Evolutionary conservation across 2,329 filamentous ascomycete genomes (phyloP), one percentile per base, ranked within the genome.

Genomic region (Juglanconis sp.): DNA sequence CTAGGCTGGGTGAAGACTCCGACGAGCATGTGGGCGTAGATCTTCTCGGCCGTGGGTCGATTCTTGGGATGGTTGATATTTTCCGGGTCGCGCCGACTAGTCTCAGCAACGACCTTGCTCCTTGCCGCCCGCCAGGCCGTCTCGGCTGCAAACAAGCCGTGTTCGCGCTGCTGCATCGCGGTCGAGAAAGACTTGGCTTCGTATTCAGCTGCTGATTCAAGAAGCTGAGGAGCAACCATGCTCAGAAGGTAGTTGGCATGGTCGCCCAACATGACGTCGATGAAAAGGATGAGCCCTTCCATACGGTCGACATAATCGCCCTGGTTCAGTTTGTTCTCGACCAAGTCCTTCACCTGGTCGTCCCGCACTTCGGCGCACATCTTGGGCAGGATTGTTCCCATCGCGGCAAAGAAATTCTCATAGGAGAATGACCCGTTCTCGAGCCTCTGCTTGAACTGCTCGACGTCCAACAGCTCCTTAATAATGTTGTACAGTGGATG

Each of bases 351-450:
- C 60, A 92, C 88, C 69, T 92, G 87, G 4, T 84, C 85, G 68
- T 95, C 91, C n/a, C 91, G 82, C 69, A 91, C 87, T 0, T 91
- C 91, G 0, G 91, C 91, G 67, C 91, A 94, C 13, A 95, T 83
- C 70, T 90, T 90, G 5, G 90, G 90, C 53, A 95, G 78, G 51
- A 95, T 81, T 2, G 84, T 83, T 1, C 85, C 86, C 81, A 94
- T 91, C 64, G 91, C 89, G 2, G 81, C 77, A 70, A 94, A 94
- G 74, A 94, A 93, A 61, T 86, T 88, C 65, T 90, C 87, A 65
- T 93, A 93, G 0, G 90, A 93, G 71, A 94, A 94, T 53, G 84
- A 85, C 13, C 90, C 90, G 57, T 86, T 81, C 9, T 78, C 77
- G 68, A 90, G 91, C 65, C 93, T 88, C 46, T 81, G 83, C 63